A percentile compares a stretch with the other conserved stretches of the same genome.
These are phyloP conservation scores for Ascochyta viciae-villosae DNA, from an alignment of 2,329 filamentous ascomycete genomes.

Conservation along the genomic window DNA sequence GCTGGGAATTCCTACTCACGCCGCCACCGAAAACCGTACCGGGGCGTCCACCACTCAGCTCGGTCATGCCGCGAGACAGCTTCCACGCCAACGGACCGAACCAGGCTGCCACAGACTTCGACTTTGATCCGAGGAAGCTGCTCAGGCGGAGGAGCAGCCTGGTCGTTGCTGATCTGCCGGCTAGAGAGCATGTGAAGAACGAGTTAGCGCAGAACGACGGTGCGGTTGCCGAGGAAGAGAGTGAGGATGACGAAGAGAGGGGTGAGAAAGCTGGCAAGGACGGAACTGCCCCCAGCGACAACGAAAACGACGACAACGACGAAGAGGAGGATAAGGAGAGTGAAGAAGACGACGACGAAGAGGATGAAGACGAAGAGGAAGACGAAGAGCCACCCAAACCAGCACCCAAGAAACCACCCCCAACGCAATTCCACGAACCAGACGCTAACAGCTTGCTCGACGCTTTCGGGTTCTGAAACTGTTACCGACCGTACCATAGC, in stretches of 20 bases:
- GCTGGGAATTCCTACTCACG: conserved; percentile 78
- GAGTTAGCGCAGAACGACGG: conserved; percentile 25
- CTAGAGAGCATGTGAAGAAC: conserved; percentile 32
- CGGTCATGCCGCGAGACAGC: conserved; percentile 34
- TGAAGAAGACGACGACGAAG: conserved; percentile 15
- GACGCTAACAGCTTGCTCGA: conserved; percentile 87
- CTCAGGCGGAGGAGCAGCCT: conserved; percentile 76
- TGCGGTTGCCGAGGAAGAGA: conserved; percentile 32
- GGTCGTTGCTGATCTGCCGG: conserved; percentile 77
- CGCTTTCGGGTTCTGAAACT: conserved; percentile 81
- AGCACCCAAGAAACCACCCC: conserved; percentile 65
- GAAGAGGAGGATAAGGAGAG: background rate
- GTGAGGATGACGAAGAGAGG: conserved; percentile 41
- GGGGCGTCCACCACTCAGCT: conserved; percentile 33
- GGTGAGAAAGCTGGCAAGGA: conserved; percentile 36
- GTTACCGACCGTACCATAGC: background rate
- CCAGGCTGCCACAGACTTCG: conserved; percentile 37
- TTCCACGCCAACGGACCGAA: conserved; percentile 29
- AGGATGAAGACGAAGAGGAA: conserved; percentile 23
- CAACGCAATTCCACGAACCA: conserved; percentile 90
- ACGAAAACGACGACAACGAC: conserved; percentile 30
- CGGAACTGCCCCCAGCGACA: background rate
- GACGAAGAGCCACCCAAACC: conserved; percentile 55
- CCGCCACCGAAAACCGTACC: conserved; percentile 29
- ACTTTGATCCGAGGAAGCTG: conserved; percentile 69